These are phyloP conservation scores for Rhodofomes roseus DNA, from an alignment of 1,284 basidiomycete species.

Conservation along the genomic window DNA sequence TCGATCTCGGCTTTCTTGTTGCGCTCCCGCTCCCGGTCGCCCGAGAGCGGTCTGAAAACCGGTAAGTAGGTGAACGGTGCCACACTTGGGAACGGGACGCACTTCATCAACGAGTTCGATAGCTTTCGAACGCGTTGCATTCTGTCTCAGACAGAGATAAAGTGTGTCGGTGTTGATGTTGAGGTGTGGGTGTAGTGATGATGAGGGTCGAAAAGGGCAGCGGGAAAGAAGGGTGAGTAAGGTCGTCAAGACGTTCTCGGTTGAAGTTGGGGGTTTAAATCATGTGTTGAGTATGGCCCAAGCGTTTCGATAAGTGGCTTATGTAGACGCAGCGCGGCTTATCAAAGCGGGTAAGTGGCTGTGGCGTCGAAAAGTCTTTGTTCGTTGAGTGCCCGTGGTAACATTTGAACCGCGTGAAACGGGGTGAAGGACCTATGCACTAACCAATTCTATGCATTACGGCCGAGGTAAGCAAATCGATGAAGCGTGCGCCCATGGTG, in stretches of 20 bases:
- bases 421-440: not conserved
- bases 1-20: not conserved
- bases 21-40: not conserved
- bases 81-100: not conserved
- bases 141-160: not conserved
- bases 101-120: slow-evolving; percentile 1
- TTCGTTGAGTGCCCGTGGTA: not conserved
- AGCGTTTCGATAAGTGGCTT: not conserved
- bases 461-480: not conserved
- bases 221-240: not conserved
- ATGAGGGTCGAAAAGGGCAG: not conserved
- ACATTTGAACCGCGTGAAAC: not conserved
- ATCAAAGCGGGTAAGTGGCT: not conserved
- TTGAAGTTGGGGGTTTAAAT: not conserved
- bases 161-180: not conserved
- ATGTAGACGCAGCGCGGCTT: not conserved
- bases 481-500: not conserved
- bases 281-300: not conserved
- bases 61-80: not conserved
- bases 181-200: not conserved
- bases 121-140: slow-evolving; percentile 7
- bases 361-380: not conserved
- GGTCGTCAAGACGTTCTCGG: not conserved
- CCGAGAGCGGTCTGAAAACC: not conserved
- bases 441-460: not conserved